Conservation (phyloP, 2,329 filamentous ascomycete species). For the Epichloe sp. region DNA sequence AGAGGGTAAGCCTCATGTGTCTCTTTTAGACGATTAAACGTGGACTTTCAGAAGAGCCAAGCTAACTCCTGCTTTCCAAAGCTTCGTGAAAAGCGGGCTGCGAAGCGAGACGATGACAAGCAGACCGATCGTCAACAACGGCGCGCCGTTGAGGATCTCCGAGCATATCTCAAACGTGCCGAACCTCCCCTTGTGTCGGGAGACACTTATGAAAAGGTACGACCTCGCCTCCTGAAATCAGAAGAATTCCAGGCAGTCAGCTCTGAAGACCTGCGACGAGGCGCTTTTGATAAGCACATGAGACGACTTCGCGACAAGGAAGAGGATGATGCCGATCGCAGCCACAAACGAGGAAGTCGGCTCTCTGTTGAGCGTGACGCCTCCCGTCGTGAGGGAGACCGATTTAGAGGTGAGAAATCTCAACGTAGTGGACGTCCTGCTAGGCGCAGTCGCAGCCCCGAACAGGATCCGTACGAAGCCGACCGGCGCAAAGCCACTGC, state of each 20-base stretch:
- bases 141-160: slow-evolving; percentile 69
- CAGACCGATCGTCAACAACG: slow-evolving; percentile 77
- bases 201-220: slow-evolving; percentile 84
- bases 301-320: slow-evolving; percentile 85
- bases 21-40: neutral
- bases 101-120: slow-evolving; percentile 73
- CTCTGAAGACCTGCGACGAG: slow-evolving; percentile 68
- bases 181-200: slow-evolving; percentile 66
- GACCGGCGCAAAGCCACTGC: slow-evolving; percentile 88
- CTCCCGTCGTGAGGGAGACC: slow-evolving; percentile 50
- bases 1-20: slow-evolving; percentile 43
- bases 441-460: slow-evolving; percentile 73
- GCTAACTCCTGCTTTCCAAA: slow-evolving; percentile 15
- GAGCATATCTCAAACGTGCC: slow-evolving; percentile 76
- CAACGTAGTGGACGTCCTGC: slow-evolving; percentile 44
- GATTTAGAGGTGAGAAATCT: slow-evolving; percentile 47
- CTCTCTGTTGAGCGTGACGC: slow-evolving; percentile 36
- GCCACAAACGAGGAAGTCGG: slow-evolving; percentile 44
- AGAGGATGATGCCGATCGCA: slow-evolving; percentile 66
- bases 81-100: slow-evolving; percentile 76
- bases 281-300: slow-evolving; percentile 84
- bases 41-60: neutral
- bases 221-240: slow-evolving; percentile 62
- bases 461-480: slow-evolving; percentile 87
- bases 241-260: slow-evolving; percentile 75